Conservation (phyloP, 2,329 filamentous ascomycete species). For the Xylaria polymorpha region DNA sequence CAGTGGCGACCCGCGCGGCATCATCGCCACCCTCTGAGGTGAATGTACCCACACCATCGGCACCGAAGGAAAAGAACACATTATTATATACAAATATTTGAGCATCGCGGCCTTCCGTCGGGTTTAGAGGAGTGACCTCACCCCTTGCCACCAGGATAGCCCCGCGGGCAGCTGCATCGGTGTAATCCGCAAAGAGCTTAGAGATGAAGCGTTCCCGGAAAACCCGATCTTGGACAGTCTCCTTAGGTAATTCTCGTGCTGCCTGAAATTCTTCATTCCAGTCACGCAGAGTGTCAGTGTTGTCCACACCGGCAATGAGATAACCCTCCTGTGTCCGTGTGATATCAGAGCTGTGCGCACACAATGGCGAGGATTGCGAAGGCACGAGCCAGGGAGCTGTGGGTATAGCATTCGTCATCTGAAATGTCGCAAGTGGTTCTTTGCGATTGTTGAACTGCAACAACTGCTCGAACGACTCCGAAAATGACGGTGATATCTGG, state of each 20-base stretch:
- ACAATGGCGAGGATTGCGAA: slow-evolving; percentile 70
- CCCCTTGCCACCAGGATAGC: slow-evolving; percentile 92
- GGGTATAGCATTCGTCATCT: slow-evolving; percentile 94
- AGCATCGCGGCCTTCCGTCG: slow-evolving; percentile 89
- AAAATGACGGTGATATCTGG: slow-evolving; percentile 85
- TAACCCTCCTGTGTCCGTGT: slow-evolving; percentile 94
- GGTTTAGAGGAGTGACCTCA: slow-evolving; percentile 93
- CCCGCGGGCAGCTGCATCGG: slow-evolving; percentile 91
- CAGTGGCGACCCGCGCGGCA: slow-evolving; percentile 92
- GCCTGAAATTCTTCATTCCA: slow-evolving; percentile 99
- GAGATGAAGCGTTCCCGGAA: slow-evolving; percentile 94
- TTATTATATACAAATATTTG: slow-evolving; percentile 99
- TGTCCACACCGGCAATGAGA: slow-evolving; percentile 89
- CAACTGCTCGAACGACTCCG: slow-evolving; percentile 77
- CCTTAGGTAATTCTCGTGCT: slow-evolving; percentile 91
- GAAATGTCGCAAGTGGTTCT: slow-evolving; percentile 91
- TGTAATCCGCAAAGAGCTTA: slow-evolving; percentile 98
- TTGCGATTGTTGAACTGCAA: slow-evolving; percentile 86
- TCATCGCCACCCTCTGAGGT: slow-evolving; percentile 96
- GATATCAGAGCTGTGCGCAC: slow-evolving; percentile 82
- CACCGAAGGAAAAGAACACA: slow-evolving; percentile 98
- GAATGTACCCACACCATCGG: slow-evolving; percentile 97
- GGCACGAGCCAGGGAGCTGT: slow-evolving; percentile 92
- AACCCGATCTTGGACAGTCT: slow-evolving; percentile 93
- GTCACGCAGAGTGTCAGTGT: slow-evolving; percentile 91